Evolutionary conservation across 2,329 filamentous ascomycete genomes (phyloP).

Genomic region (Fusarium sublunatum): DNA sequence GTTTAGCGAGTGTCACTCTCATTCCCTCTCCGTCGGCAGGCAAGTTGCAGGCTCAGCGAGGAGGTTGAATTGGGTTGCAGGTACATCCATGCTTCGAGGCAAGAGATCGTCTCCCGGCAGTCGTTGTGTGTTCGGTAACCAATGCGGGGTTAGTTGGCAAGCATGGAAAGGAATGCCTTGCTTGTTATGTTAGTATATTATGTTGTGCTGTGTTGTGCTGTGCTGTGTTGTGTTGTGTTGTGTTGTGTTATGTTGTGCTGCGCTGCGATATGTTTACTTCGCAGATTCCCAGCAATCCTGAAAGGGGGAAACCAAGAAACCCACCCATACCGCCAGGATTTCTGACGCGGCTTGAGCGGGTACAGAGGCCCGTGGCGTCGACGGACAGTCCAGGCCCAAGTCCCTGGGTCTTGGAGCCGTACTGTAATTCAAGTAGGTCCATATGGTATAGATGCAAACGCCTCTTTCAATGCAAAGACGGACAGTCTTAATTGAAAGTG

Average conservation of each 20-base stretch:
- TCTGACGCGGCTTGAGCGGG: conserved; percentile 42
- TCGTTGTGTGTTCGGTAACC: conserved; percentile 32
- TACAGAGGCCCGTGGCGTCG: conserved; percentile 43
- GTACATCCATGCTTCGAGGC: conserved; percentile 17
- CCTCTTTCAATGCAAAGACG: conserved; percentile 23
- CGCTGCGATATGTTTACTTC: conserved; percentile 25
- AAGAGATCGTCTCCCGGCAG: conserved; percentile 31
- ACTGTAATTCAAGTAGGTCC: conserved; percentile 27
- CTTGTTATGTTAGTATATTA: conserved; percentile 4
- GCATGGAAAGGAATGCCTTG: conserved; percentile 32
- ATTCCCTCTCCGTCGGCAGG: not conserved
- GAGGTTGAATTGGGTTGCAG: not conserved
- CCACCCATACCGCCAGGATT: conserved; percentile 28
- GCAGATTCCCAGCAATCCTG: conserved; percentile 16
- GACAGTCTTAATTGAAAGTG: conserved; percentile 4
- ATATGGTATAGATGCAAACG: conserved; percentile 22
- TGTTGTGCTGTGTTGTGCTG: conserved; percentile 7
- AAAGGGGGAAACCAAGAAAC: conserved; percentile 27
- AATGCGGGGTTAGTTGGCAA: conserved; percentile 24
- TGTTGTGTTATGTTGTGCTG: not conserved
- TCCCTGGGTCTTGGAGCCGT: conserved; percentile 37
- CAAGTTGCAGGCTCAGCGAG: conserved; percentile 1
- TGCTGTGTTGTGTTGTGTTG: conserved; percentile 1
- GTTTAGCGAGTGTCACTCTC: conserved; percentile 1
- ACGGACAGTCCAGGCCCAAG: conserved; percentile 45